These are phyloP conservation scores for Lentinus polychrous DNA, from an alignment of 1,284 basidiomycete genomes.

Conservation along the genomic window DNA sequence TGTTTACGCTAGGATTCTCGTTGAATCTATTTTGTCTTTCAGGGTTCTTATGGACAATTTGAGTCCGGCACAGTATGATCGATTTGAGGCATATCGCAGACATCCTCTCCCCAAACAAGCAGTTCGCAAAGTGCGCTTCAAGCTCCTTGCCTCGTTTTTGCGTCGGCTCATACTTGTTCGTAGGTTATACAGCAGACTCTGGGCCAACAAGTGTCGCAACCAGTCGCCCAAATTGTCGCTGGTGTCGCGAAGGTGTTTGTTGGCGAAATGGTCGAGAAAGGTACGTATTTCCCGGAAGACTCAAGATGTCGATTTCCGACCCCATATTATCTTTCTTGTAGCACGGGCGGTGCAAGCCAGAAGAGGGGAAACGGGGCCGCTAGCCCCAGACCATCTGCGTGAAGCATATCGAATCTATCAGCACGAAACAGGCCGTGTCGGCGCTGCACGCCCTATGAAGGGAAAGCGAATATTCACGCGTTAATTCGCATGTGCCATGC, in stretches of 20 bases:
- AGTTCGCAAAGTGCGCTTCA: conserved; percentile 60
- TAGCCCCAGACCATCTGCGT: conserved; percentile 82
- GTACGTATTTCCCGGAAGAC: conserved; percentile 32
- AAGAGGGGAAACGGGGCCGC: conserved; percentile 66
- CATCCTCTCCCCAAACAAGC: conserved; percentile 79
- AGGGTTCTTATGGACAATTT: conserved; percentile 87
- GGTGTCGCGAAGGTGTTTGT: conserved; percentile 91
- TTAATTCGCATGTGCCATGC: conserved; percentile 20
- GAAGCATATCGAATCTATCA: conserved; percentile 85
- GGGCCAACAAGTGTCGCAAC: conserved; percentile 79
- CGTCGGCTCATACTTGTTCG: conserved; percentile 1
- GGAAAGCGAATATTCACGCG: conserved; percentile 61
- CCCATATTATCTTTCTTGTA: conserved; percentile 20
- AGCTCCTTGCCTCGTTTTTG: too few species aligned
- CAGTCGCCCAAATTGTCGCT: conserved; percentile 82
- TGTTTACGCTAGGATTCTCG: neutral
- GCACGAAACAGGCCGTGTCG: conserved; percentile 71
- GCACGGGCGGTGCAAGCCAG: conserved; percentile 74
- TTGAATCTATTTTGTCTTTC: conserved; percentile 1
- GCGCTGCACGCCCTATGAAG: conserved; percentile 61
- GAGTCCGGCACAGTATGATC: conserved; percentile 76
- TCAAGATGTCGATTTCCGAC: neutral
- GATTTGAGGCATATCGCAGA: conserved; percentile 82
- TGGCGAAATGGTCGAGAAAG: conserved; percentile 86
- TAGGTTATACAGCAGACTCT: conserved; percentile 82